Conservation (phyloP, 140 eudicot species). For the Cichorium intybus region DNA sequence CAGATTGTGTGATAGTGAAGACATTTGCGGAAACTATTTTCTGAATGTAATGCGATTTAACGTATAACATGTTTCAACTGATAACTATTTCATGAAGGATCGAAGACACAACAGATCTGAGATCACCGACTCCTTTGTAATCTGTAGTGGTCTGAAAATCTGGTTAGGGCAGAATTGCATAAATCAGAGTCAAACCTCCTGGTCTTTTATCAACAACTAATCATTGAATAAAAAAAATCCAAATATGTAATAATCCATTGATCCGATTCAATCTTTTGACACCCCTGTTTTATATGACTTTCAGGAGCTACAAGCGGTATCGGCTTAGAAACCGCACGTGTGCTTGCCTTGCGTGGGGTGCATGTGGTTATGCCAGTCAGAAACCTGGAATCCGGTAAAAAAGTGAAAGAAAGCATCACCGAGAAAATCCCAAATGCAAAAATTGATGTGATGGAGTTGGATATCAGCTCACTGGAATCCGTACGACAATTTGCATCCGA, state of each 20-base stretch:
- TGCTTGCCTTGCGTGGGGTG: slow-evolving; percentile 66
- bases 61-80: too few species aligned
- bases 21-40: too few species aligned
- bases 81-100: too few species aligned
- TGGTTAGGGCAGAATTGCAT: too few species aligned
- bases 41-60: too few species aligned
- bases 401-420: slow-evolving; percentile 48
- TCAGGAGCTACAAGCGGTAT: slow-evolving; percentile 81
- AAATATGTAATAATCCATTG: background rate
- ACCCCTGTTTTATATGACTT: background rate
- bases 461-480: slow-evolving; percentile 59
- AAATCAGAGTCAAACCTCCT: too few species aligned
- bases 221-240: too few species aligned
- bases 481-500: slow-evolving; percentile 62
- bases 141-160: too few species aligned
- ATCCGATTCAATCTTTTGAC: background rate
- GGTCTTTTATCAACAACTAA: too few species aligned
- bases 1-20: too few species aligned
- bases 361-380: slow-evolving; percentile 81
- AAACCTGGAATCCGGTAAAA: slow-evolving; percentile 51
- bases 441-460: slow-evolving; percentile 79
- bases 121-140: too few species aligned
- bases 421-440: slow-evolving; percentile 57
- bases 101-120: too few species aligned
- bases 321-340: slow-evolving; percentile 63